A percentile compares a stretch with the other conserved stretches of the same genome.
These are phyloP conservation scores for Ligustrum vulgare DNA, from an alignment of 257 asterid genomes.

Conservation along the genomic window DNA sequence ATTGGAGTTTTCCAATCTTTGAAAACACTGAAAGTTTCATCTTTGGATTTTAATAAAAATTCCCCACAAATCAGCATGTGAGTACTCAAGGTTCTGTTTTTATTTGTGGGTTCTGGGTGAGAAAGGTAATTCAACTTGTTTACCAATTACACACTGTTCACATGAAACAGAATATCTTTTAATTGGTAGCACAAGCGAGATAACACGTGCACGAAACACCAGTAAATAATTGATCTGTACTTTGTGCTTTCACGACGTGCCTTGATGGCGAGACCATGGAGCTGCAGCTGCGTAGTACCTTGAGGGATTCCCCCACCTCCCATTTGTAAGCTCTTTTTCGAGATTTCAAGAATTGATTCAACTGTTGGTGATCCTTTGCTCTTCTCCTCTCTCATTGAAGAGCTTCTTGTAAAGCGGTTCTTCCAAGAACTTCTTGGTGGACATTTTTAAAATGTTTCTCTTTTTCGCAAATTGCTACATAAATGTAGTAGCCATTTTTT, in stretches of 20 bases:
- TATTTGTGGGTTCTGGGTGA: too few relatives aligned
- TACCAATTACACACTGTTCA: too few relatives aligned
- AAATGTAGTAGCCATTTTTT: slow-evolving; percentile 65
- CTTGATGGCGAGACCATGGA: slow-evolving; percentile 79
- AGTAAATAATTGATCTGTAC: background rate
- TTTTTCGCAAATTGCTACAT: slow-evolving; percentile 68
- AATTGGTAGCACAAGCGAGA: too few relatives aligned
- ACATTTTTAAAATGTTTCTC: slow-evolving; percentile 55
- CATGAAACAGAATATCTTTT: too few relatives aligned
- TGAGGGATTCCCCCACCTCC: slow-evolving; percentile 81
- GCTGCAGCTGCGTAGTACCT: slow-evolving; percentile 71
- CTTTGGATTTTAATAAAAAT: too few relatives aligned
- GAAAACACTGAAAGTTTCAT: too few relatives aligned
- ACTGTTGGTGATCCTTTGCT: slow-evolving; percentile 46
- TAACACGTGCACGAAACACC: too few relatives aligned
- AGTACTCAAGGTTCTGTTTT: too few relatives aligned
- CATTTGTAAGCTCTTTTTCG: slow-evolving; percentile 79
- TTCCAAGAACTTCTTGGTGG: slow-evolving; percentile 67
- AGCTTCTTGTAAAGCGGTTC: slow-evolving; percentile 81
- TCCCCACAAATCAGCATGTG: too few relatives aligned
- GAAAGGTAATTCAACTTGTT: too few relatives aligned
- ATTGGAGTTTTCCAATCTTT: too few relatives aligned
- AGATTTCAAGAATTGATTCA: slow-evolving; percentile 66
- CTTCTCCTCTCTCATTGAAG: slow-evolving; percentile 69
- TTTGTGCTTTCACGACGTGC: slow-evolving; percentile 26